These are phyloP conservation scores for Ensete glaucum DNA, from an alignment of 176 grass and related monocot species.

Conservation along the genomic window DNA sequence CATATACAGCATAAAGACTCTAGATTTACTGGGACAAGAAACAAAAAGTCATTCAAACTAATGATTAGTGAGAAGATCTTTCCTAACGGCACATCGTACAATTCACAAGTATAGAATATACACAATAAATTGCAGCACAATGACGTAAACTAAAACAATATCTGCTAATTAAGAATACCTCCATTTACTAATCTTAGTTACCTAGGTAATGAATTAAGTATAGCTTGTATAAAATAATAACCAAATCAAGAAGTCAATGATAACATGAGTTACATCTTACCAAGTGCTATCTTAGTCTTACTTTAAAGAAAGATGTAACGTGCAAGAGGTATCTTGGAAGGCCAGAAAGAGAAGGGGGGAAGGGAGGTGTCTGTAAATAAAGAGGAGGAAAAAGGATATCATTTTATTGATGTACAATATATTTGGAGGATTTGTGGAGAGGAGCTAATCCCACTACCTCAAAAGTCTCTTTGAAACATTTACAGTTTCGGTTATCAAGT, in stretches of 20 bases:
- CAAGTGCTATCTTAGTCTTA: no score
- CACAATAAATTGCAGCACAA: background rate
- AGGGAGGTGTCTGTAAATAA: no score
- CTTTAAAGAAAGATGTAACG: no score
- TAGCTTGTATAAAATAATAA: background rate
- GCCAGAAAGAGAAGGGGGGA: no score
- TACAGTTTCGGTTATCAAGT: no score
- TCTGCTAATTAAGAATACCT: background rate
- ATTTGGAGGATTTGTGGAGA: no score
- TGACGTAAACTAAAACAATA: background rate
- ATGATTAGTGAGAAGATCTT: background rate
- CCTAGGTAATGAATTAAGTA: background rate
- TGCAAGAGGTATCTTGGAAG: no score
- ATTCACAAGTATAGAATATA: background rate
- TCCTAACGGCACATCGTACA: background rate
- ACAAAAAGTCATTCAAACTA: background rate
- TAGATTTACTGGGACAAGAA: background rate
- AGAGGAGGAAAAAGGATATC: no score
- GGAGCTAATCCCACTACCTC: no score
- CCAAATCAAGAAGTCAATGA: no score
- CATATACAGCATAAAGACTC: background rate
- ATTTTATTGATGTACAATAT: no score
- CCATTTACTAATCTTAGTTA: background rate
- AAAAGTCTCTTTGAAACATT: no score
- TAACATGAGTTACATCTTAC: background rate